Evolutionary conservation across 768 basidiomycete species (phyloP).

Genomic region (Neoboletus magnificus): DNA sequence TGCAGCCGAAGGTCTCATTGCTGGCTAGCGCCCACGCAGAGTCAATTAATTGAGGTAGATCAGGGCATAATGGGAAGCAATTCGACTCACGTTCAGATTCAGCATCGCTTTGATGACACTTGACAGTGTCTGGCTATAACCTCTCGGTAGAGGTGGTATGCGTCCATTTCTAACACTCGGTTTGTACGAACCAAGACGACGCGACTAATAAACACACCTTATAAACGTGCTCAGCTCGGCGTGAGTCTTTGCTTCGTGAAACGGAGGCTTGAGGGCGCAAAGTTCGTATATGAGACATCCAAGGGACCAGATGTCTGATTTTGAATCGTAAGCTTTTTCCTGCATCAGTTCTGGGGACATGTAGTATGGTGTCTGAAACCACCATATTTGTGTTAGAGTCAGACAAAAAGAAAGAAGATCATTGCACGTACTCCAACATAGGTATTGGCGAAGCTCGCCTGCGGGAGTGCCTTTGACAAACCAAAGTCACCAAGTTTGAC

Average conservation of each 20-base stretch:
- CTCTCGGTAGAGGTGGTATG: slow-evolving; percentile 85
- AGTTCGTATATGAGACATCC: slow-evolving; percentile 97
- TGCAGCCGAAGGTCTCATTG: slow-evolving; percentile 79
- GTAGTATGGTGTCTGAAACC: slow-evolving; percentile 90
- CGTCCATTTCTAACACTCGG: slow-evolving; percentile 61
- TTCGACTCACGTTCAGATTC: slow-evolving; percentile 64
- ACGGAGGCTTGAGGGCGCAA: slow-evolving; percentile 90
- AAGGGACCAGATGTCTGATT: slow-evolving; percentile 98
- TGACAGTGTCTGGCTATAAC: slow-evolving; percentile 71
- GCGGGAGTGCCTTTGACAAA: slow-evolving; percentile 85
- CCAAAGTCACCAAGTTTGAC: slow-evolving; percentile 98
- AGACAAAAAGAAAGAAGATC: not conserved
- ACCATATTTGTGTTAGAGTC: slow-evolving; percentile 38
- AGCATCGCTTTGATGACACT: slow-evolving; percentile 86
- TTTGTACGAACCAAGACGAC: not conserved
- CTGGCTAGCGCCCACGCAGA: slow-evolving; percentile 48
- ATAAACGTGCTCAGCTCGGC: slow-evolving; percentile 80
- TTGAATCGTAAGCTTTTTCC: slow-evolving; percentile 95
- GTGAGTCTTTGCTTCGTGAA: slow-evolving; percentile 90
- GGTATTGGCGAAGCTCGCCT: slow-evolving; percentile 89
- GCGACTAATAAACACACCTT: slow-evolving; percentile 45
- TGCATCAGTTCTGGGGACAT: slow-evolving; percentile 99
- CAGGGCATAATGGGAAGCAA: not conserved
- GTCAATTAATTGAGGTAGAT: not conserved
- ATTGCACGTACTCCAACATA: slow-evolving; percentile 82